phyloP scores from a whole-genome alignment of 352 stramenopile species.

The Phytophthora syringae region DNA sequence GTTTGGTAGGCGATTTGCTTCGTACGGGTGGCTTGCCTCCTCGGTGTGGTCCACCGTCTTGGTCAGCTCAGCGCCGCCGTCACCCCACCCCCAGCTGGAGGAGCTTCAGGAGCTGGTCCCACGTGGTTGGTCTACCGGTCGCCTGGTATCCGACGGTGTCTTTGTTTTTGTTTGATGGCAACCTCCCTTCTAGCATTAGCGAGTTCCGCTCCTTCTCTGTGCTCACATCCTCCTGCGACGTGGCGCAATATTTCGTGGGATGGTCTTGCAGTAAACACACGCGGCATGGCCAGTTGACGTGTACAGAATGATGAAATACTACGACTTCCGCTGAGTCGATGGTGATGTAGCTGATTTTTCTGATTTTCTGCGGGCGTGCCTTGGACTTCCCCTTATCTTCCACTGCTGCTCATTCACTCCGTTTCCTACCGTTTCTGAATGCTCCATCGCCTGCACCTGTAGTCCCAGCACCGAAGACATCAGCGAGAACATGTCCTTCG shows the following conservation, averaged over 20 bases:
- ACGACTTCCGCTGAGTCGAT: neutral
- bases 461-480: neutral
- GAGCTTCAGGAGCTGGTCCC: too few species aligned
- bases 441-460: neutral
- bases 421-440: neutral
- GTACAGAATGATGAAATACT: neutral
- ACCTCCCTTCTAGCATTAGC: too few species aligned
- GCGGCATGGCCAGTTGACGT: neutral
- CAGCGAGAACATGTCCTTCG: constrained; percentile 4
- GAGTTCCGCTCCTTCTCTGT: too few species aligned
- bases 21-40: too few species aligned
- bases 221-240: too few species aligned
- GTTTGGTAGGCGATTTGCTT: too few species aligned
- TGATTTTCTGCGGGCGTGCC: neutral
- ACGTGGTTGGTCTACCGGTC: too few species aligned
- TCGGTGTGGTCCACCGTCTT: too few species aligned
- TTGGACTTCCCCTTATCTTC: neutral
- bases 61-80: too few species aligned
- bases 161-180: too few species aligned
- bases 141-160: too few species aligned
- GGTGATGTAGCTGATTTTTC: neutral
- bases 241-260: neutral
- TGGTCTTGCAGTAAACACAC: neutral
- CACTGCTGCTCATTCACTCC: neutral
- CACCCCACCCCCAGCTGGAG: too few species aligned